Percentiles rank a stretch among this genome's conserved stretches.
Evolutionary conservation across 305 asterid genomes (phyloP).

Genomic region (Solanum hybrid): DNA sequence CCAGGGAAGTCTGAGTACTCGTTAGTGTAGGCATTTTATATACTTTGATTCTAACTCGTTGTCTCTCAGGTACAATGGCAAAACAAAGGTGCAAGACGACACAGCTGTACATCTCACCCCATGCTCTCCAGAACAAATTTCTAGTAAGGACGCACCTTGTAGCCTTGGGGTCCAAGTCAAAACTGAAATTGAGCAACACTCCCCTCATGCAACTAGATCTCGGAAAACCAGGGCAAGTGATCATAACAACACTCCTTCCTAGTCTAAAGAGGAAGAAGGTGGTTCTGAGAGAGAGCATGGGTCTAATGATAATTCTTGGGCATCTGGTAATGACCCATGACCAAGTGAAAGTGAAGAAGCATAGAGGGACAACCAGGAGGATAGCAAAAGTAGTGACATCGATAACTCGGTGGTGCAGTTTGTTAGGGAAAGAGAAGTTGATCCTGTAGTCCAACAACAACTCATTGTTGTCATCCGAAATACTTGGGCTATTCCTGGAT

Average conservation of each 20-base stretch:
- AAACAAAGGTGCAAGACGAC: neutral
- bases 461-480: neutral
- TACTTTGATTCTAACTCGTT: neutral
- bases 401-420: neutral
- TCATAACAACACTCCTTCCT: neutral
- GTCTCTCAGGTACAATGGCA: neutral
- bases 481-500: neutral
- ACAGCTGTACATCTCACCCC: neutral
- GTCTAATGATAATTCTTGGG: neutral
- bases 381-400: neutral
- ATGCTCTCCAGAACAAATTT: neutral
- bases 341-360: neutral
- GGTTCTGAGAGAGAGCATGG: neutral
- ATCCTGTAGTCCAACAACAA: neutral
- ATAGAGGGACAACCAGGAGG: neutral
- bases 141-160: neutral
- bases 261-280: neutral
- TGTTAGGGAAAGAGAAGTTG: neutral
- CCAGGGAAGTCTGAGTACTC: neutral
- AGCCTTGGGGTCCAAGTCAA: neutral
- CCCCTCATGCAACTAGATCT: neutral
- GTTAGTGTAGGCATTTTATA: neutral
- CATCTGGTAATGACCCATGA: neutral
- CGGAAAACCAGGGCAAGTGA: neutral
- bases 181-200: neutral